Base-by-base conservation (phyloP, 2,329 filamentous ascomycete genomes). In the Ophiostoma populinum region DNA sequence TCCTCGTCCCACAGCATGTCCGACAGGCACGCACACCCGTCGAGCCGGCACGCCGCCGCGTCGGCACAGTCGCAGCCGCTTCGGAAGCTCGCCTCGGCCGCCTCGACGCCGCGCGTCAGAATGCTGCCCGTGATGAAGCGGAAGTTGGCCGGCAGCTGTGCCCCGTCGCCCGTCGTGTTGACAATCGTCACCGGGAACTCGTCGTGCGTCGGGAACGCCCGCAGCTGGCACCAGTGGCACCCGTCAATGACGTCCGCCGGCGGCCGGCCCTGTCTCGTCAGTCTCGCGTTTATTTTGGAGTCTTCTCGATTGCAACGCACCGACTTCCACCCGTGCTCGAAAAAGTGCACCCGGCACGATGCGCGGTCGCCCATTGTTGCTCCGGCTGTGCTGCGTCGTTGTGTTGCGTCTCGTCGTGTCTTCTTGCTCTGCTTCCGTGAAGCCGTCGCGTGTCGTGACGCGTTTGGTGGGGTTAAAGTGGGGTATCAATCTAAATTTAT, bases 31-130 rank as follows among this genome's bases (percentile, higher is more conserved):
- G 65, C 59, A 49, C 82, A 92, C 17, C 56, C 60, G 24, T 58
- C 61, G 45, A 74, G 80, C 49, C 79, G 73, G 49, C 81, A 86
- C 4, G 71, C 65, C 46, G 66, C 62, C 33, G 70, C 62, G 2
- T 67, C 56, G 1, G 47, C 52, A 47, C 82, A 92, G 31, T 66
- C 55, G 49, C 82, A 92, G 3, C 81, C 81, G 36, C 63, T 65
- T 42, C 73, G 67, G 36, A 81, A 79, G 19, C 64, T 75, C 32
- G 60, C 57, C 40, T 68, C 67, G 4, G 67, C 67, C 10, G 64
- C 60, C 28, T 65, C 51, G 0, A 87, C 75, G 15, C 70, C 76
- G 1, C 63, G 45, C 3, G 66, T 56, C 1, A 80, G 58, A 4
- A 76, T 57, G 8, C 71, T 74, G 1, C 63, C 53, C 6, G 74